Evolutionary conservation across 179 eudicot species (phyloP).

Genomic region (Beta macrorhiza): DNA sequence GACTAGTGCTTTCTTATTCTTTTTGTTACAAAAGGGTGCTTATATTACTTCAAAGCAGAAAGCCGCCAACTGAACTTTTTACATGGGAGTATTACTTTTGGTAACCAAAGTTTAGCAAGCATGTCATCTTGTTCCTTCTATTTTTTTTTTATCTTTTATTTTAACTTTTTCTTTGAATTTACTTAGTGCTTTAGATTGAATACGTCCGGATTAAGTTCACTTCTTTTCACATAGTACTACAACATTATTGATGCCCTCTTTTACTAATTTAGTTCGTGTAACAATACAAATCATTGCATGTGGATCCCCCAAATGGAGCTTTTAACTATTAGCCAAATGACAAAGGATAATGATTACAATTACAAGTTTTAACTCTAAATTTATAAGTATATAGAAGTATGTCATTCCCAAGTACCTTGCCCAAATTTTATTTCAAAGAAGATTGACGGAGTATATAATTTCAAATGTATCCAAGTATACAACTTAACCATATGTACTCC

Average conservation of each 20-base stretch:
- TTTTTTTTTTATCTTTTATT: not conserved
- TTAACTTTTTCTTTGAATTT: too few relatives aligned
- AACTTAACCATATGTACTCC: too few relatives aligned
- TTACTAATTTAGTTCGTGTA: constrained; percentile 1
- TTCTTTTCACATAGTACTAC: constrained; percentile 9
- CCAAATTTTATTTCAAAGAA: too few relatives aligned
- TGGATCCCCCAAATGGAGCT: not conserved
- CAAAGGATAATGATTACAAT: not conserved
- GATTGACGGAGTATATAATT: too few relatives aligned
- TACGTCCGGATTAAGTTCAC: constrained; percentile 13
- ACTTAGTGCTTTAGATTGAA: not conserved
- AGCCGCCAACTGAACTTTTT: not conserved
- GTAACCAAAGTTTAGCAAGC: constrained; percentile 10
- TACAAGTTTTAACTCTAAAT: not conserved
- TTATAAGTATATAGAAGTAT: too few relatives aligned
- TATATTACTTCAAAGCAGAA: constrained; percentile 13
- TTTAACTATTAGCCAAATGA: not conserved
- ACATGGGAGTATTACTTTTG: constrained; percentile 3
- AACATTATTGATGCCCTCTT: not conserved
- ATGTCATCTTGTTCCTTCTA: not conserved
- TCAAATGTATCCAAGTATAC: too few relatives aligned
- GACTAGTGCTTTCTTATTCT: not conserved
- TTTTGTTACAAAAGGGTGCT: not conserved
- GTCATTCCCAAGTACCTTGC: too few relatives aligned
- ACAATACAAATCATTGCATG: not conserved